Evolutionary conservation across 768 basidiomycete species (phyloP), one percentile per base, ranked within the genome.

Genomic region (Rhizopogon vesiculosus): DNA sequence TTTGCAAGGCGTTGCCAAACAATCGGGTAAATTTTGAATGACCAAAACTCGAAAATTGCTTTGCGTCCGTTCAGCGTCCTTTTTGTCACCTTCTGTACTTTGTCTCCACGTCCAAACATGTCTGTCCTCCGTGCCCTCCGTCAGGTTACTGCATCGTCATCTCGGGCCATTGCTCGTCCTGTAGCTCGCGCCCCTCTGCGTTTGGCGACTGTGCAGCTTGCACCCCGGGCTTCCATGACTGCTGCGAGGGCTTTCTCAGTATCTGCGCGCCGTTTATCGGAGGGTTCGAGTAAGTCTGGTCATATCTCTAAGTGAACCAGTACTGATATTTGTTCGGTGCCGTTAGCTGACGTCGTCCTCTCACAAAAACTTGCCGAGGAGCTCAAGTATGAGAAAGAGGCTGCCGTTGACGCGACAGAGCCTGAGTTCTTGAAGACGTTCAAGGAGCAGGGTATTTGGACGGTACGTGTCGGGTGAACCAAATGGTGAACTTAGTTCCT

Each of bases 391-490:
- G 95, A 99, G 75, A 76, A 82, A 57, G 87, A 93, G 63, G 74
- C 77, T 25, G 7, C 33, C 31, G 72, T 66, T 1, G 65, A 66
- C 28, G 54, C 65, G 28, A 66, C 55, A 1, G 76, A 74, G 44
- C 93, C 94, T 29, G 89, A 90, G 45, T 95, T 93, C 67, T 64
- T 98, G 65, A 82, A 81, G 64, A 69, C 78, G 13, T 93, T 98
- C 80, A 81, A 83, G 66, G 75, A 71, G 51, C 78, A 86, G 64
- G 86, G 87, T 28, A 70, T 89, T 16, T 98, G 95, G 95, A 74
- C 81, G 72, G 93, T 91, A 56, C 41, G 84, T 74, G 1, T 12
- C 19, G 28, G 3, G n/a, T 10, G 8, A 1, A 63, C 55, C 8
- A 15, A 3, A 9, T 1, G 9, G 8, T n/a, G 4, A 31, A 33